Conservation (phyloP, 148 eudicot genomes). For the Rhododendron vialii region DNA sequence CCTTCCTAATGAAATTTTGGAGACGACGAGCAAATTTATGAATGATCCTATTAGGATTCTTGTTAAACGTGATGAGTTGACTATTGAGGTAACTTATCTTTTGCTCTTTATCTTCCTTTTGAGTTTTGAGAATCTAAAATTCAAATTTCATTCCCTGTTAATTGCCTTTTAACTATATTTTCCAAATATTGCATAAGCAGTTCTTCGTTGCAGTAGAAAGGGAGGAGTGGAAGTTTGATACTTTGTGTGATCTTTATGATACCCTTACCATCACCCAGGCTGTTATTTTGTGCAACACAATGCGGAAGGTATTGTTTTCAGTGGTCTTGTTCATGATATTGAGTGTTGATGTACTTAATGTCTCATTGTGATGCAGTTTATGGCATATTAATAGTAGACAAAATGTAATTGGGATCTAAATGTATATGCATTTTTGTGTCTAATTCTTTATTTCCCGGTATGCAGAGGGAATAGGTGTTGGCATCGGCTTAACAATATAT, state of each 20-base stretch:
- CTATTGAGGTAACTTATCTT: slow-evolving; percentile 61
- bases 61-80: slow-evolving; percentile 98
- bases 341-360: neutral
- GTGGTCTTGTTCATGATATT: neutral
- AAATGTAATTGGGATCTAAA: neutral
- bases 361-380: neutral
- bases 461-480: neutral
- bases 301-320: slow-evolving; percentile 56
- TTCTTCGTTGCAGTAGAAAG: slow-evolving; percentile 94
- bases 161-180: neutral
- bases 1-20: slow-evolving; percentile 95
- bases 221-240: slow-evolving; percentile 98
- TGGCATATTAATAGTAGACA: neutral
- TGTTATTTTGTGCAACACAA: slow-evolving; percentile 92
- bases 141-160: neutral
- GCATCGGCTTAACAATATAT: neutral
- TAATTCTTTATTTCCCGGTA: neutral
- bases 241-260: slow-evolving; percentile 89
- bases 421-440: neutral
- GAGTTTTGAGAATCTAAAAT: neutral
- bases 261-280: slow-evolving; percentile 98
- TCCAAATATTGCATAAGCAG: slow-evolving; percentile 53
- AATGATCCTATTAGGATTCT: slow-evolving; percentile 93
- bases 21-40: slow-evolving; percentile 95
- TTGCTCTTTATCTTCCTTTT: neutral